These are phyloP conservation scores for Coelastrella sp. DNA, from an alignment of 139 green algal species.

Conservation along the genomic window DNA sequence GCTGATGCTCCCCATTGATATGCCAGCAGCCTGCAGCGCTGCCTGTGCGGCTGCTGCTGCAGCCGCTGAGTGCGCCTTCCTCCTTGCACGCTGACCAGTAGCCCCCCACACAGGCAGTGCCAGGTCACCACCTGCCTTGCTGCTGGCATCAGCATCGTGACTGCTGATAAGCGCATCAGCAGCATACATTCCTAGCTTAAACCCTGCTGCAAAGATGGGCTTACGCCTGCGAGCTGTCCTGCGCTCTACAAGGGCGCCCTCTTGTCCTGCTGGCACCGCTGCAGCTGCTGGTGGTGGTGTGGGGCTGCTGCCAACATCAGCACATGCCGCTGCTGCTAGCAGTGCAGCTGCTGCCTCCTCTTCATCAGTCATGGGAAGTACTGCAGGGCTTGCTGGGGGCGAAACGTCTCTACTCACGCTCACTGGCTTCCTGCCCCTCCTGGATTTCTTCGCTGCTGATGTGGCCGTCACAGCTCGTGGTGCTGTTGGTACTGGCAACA, in stretches of 20 bases:
- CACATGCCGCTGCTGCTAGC: background rate
- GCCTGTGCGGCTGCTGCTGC: background rate
- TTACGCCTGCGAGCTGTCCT: background rate
- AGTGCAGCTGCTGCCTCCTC: background rate
- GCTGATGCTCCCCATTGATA: background rate
- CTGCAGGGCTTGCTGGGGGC: too few relatives aligned
- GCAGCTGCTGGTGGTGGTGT: slow-evolving; percentile 8
- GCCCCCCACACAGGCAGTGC: background rate
- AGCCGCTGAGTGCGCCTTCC: background rate
- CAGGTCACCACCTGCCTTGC: background rate
- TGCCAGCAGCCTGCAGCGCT: background rate
- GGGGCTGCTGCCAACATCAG: background rate
- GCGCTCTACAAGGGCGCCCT: background rate
- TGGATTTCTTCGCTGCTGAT: background rate
- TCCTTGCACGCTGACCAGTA: background rate
- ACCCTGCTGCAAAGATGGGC: background rate
- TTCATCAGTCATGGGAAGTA: too few relatives aligned
- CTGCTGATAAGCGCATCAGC: background rate
- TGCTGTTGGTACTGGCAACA: slow-evolving; percentile 2
- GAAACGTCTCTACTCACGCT: too few relatives aligned
- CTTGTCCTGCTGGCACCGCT: background rate
- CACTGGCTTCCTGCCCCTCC: too few relatives aligned
- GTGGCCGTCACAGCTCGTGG: background rate
- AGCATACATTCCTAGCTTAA: background rate
- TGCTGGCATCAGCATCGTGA: background rate